phyloP scores from a whole-genome alignment of 805 yeast species.

The Candida peoriensis region DNA sequence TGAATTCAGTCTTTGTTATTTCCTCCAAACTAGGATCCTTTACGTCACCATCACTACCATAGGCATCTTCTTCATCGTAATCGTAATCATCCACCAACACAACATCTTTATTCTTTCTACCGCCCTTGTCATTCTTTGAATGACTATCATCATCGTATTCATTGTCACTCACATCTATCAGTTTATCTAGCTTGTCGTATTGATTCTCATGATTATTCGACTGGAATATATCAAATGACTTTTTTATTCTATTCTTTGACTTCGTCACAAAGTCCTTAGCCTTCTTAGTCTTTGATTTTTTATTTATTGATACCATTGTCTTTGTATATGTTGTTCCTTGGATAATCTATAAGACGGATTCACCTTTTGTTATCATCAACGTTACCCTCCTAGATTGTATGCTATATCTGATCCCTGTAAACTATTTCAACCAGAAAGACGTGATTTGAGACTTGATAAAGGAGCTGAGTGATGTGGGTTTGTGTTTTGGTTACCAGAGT shows the following conservation, averaged over 20 bases:
- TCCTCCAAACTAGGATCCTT: background rate
- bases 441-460: too few relatives aligned
- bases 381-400: too few relatives aligned
- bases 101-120: background rate
- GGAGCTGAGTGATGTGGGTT: too few relatives aligned
- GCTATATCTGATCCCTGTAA: too few relatives aligned
- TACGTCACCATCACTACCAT: background rate
- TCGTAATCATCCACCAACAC: conserved; percentile 6
- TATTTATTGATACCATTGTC: background rate
- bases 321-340: too few relatives aligned
- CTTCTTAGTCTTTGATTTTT: conserved; percentile 5
- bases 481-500: too few relatives aligned
- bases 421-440: too few relatives aligned
- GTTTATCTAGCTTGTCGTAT: conserved; percentile 10
- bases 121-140: background rate
- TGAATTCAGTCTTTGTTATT: too few relatives aligned
- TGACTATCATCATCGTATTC: conserved; percentile 4
- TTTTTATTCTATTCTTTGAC: conserved; percentile 12
- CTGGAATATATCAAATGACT: conserved; percentile 18
- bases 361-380: too few relatives aligned
- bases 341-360: too few relatives aligned
- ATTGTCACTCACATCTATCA: conserved; percentile 1
- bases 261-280: conserved; percentile 10
- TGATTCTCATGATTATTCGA: conserved; percentile 22
- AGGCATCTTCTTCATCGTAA: conserved; percentile 6